A percentile compares a stretch with the other conserved stretches of the same genome.
phyloP scores from a whole-genome alignment of 352 stramenopile species.

The Globisporangium apiculatum region DNA sequence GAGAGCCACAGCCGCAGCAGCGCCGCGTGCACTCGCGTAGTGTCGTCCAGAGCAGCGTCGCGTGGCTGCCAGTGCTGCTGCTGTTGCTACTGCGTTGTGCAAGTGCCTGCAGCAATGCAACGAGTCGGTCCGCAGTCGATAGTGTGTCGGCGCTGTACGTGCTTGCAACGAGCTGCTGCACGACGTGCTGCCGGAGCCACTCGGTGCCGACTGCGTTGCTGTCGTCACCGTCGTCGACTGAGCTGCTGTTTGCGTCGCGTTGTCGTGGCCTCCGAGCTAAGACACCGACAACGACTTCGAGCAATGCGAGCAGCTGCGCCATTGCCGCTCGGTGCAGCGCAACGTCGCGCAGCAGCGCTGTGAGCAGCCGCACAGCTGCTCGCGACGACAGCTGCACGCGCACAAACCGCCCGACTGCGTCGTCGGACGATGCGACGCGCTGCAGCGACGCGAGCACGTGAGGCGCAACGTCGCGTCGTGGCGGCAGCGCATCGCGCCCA shows the following conservation, averaged over 20 bases:
- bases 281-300: conserved; percentile 11
- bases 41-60: conserved; percentile 35
- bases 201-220: conserved; percentile 13
- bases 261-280: no score
- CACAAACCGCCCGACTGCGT: conserved; percentile 28
- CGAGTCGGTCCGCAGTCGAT: conserved; percentile 13
- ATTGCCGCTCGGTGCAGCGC: conserved; percentile 7
- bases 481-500: not conserved
- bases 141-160: conserved; percentile 22
- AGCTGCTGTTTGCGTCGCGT: no score
- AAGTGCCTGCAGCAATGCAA: conserved; percentile 30
- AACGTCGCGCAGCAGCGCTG: conserved; percentile 15
- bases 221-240: not conserved
- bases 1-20: conserved; percentile 34
- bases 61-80: conserved; percentile 7
- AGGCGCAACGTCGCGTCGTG: conserved; percentile 4
- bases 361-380: conserved; percentile 24
- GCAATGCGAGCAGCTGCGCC: conserved; percentile 27
- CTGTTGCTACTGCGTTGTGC: not conserved
- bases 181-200: conserved; percentile 36
- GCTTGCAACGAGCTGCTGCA: conserved; percentile 36
- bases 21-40: conserved; percentile 49
- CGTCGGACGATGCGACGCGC: conserved; percentile 16
- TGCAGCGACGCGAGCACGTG: conserved; percentile 17
- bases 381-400: conserved; percentile 33